Conservation (phyloP, 2,329 filamentous ascomycete species). For the Stagonosporopsis chrysanthemi region DNA sequence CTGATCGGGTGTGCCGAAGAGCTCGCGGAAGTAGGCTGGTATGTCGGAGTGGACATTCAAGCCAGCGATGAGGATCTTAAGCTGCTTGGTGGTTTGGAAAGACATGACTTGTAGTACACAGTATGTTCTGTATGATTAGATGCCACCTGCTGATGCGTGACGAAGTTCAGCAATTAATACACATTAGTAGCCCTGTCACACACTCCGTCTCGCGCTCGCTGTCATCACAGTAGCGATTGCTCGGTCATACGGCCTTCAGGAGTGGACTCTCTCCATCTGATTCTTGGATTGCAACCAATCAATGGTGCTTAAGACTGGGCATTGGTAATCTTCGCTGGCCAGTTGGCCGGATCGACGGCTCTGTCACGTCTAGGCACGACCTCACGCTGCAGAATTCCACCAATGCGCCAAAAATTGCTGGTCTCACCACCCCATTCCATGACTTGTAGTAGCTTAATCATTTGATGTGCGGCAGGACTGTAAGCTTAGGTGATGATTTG, state of each 20-base stretch:
- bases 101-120: background rate
- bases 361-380: background rate
- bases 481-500: too few species aligned
- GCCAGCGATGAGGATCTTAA: constrained; percentile 3
- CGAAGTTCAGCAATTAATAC: background rate
- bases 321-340: background rate
- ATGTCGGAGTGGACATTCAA: constrained; percentile 2
- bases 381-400: background rate
- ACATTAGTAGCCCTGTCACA: background rate
- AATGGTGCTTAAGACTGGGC: background rate
- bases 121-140: background rate
- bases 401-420: background rate
- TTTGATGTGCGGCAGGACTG: too few species aligned
- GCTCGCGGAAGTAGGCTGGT: constrained; percentile 3
- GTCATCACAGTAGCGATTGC: background rate
- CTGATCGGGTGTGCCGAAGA: constrained; percentile 2
- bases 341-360: background rate
- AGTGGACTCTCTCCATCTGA: background rate
- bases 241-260: background rate
- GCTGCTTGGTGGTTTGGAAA: background rate
- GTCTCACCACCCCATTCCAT: background rate
- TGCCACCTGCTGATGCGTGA: background rate
- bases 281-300: background rate
- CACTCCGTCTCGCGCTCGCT: background rate
- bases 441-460: background rate